A percentile compares a stretch with the other conserved stretches of the same genome.
These are phyloP conservation scores for Telfairia occidentalis DNA, from an alignment of 331 rosid species.

Conservation along the genomic window DNA sequence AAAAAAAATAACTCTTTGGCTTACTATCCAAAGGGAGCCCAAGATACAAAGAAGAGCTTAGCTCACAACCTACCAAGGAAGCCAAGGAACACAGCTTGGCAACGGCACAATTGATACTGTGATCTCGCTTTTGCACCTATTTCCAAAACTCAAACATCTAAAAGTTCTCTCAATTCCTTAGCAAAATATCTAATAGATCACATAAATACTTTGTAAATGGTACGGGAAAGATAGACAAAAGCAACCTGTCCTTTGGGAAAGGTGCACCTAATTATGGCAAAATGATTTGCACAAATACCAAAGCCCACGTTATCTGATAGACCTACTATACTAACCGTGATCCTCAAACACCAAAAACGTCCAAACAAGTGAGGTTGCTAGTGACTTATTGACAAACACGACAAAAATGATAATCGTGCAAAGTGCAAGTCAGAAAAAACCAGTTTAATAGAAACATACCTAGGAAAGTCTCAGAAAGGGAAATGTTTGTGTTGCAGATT, in stretches of 20 bases:
- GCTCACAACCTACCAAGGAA: no score
- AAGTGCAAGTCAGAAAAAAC: background rate
- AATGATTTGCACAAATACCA: background rate
- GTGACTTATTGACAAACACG: background rate
- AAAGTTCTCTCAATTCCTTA: background rate
- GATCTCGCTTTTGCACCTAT: no score
- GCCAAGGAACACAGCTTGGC: no score
- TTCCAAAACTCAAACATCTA: background rate
- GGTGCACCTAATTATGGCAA: background rate
- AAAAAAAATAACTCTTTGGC: no score
- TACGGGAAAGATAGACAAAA: background rate
- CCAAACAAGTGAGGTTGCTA: background rate
- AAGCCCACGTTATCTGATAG: background rate
- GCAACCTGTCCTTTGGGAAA: background rate
- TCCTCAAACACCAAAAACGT: background rate
- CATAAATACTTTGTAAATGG: background rate
- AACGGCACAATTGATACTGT: no score
- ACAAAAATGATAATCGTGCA: background rate
- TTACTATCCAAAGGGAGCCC: no score
- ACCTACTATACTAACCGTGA: background rate
- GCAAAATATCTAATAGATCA: background rate
- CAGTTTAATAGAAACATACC: background rate
- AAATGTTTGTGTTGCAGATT: slow-evolving; percentile 1
- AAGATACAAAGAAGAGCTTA: no score
- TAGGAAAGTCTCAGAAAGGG: background rate